A percentile compares a stretch with the other conserved stretches of the same genome.
phyloP scores from a whole-genome alignment of 2,329 filamentous ascomycete species.

The Claviceps africana region DNA sequence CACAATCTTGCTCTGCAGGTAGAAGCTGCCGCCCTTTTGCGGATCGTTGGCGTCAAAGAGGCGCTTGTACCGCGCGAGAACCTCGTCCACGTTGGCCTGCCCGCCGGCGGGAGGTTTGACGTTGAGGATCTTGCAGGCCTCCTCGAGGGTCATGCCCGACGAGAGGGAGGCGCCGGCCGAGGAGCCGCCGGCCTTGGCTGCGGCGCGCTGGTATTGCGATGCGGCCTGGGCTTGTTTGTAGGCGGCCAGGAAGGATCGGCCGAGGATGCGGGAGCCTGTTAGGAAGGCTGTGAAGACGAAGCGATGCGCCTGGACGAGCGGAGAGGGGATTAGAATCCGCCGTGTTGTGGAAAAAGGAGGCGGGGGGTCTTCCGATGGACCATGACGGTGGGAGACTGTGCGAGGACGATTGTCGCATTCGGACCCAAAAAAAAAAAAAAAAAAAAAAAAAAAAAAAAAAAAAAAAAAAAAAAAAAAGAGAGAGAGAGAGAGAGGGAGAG shows the following conservation, averaged over 20 bases:
- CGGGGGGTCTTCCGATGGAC: too few relatives aligned
- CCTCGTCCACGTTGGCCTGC: slow-evolving; percentile 61
- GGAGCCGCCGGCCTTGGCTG: slow-evolving; percentile 45
- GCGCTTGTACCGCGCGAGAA: slow-evolving; percentile 81
- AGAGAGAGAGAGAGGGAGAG: too few relatives aligned
- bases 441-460: too few relatives aligned
- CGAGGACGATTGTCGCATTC: background rate
- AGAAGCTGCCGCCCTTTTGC: slow-evolving; percentile 92
- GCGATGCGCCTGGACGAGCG: slow-evolving; percentile 67
- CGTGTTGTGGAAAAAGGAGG: background rate
- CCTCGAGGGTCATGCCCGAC: slow-evolving; percentile 77
- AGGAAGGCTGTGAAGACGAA: slow-evolving; percentile 80
- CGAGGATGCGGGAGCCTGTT: slow-evolving; percentile 80
- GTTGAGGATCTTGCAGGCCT: slow-evolving; percentile 95
- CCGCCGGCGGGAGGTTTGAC: slow-evolving; percentile 70
- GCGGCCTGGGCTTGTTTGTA: slow-evolving; percentile 90
- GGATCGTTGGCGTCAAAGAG: slow-evolving; percentile 92
- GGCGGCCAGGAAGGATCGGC: slow-evolving; percentile 83
- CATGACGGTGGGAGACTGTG: background rate
- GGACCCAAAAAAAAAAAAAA: too few relatives aligned
- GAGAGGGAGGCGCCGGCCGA: slow-evolving; percentile 39
- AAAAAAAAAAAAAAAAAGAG: background rate
- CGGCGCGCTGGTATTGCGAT: slow-evolving; percentile 64
- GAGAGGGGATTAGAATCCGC: slow-evolving; percentile 8
- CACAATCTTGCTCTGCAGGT: slow-evolving; percentile 92